A percentile compares a stretch with the other conserved stretches of the same genome.
These are phyloP conservation scores for Cylindrotheca closterium DNA, from an alignment of 108 stramenopile genomes.

Conservation along the genomic window DNA sequence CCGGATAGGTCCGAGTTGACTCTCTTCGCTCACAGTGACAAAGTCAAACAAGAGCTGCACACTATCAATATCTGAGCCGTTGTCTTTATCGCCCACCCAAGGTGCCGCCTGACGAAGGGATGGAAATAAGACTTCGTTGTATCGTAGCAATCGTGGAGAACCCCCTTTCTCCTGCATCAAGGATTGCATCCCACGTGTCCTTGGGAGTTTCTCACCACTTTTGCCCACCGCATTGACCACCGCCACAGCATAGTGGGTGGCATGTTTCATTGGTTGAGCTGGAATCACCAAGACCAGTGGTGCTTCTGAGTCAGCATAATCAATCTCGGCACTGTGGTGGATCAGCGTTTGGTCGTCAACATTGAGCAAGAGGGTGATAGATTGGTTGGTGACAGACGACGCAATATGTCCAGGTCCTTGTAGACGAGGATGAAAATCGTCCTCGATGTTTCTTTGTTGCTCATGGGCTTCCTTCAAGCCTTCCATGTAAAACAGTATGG, in stretches of 20 bases:
- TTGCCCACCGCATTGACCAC: constrained; percentile 45
- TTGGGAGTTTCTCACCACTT: constrained; percentile 40
- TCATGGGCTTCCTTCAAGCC: constrained; percentile 56
- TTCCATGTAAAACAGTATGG: constrained; percentile 77
- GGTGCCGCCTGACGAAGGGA: constrained; percentile 42
- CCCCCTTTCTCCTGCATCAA: constrained; percentile 10
- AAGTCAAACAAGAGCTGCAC: constrained; percentile 69
- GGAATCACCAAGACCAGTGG: constrained; percentile 68
- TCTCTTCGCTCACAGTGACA: constrained; percentile 36
- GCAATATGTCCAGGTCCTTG: constrained; percentile 55
- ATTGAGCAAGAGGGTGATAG: constrained; percentile 67
- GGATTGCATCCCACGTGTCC: constrained; percentile 40
- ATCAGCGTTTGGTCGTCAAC: constrained; percentile 44
- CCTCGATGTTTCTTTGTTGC: neutral
- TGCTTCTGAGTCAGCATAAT: constrained; percentile 52
- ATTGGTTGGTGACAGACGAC: constrained; percentile 41
- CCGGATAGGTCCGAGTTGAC: constrained; percentile 46
- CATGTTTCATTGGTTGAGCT: constrained; percentile 56
- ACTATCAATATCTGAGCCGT: constrained; percentile 9
- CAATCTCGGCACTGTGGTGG: constrained; percentile 72
- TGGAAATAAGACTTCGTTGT: constrained; percentile 33
- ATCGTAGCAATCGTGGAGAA: constrained; percentile 21
- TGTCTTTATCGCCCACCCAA: constrained; percentile 33
- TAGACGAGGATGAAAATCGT: constrained; percentile 14
- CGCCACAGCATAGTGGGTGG: constrained; percentile 66